Evolutionary conservation across 768 basidiomycete species (phyloP).

Genomic region (Boletus pseudopeckii): DNA sequence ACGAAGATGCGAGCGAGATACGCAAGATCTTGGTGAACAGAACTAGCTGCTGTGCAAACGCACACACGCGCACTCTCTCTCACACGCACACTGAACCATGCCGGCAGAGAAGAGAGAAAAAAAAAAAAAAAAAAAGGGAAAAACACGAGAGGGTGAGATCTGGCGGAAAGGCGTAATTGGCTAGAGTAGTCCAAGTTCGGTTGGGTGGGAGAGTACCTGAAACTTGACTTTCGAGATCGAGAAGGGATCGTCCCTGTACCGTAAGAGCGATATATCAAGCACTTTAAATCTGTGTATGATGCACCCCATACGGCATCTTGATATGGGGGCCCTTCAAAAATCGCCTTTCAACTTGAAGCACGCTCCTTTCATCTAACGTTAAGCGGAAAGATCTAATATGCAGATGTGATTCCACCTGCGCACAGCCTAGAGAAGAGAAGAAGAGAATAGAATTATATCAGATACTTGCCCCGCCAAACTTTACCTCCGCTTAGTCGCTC

Average conservation of each 20-base stretch:
- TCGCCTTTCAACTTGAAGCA: slow-evolving; percentile 24
- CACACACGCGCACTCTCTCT: slow-evolving; percentile 4
- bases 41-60: too few species aligned
- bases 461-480: slow-evolving; percentile 8
- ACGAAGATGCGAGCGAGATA: slow-evolving; percentile 15
- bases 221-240: slow-evolving; percentile 36
- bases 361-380: slow-evolving; percentile 35
- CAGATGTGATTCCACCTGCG: slow-evolving; percentile 29
- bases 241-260: slow-evolving; percentile 37
- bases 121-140: slow-evolving; percentile 7
- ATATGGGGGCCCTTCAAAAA: slow-evolving; percentile 26
- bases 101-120: slow-evolving; percentile 15
- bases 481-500: slow-evolving; percentile 9
- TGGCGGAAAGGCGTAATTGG: slow-evolving; percentile 21
- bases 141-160: slow-evolving; percentile 19
- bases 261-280: slow-evolving; percentile 34
- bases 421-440: slow-evolving; percentile 25
- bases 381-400: slow-evolving; percentile 35
- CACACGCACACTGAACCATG: slow-evolving; percentile 21
- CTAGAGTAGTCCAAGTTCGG: slow-evolving; percentile 25
- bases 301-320: slow-evolving; percentile 34
- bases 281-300: slow-evolving; percentile 34
- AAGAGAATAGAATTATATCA: slow-evolving; percentile 10
- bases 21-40: slow-evolving; percentile 18
- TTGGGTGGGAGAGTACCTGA: slow-evolving; percentile 34